Conservation (phyloP, 306 rosid genomes). For the Trifolium repens region DNA sequence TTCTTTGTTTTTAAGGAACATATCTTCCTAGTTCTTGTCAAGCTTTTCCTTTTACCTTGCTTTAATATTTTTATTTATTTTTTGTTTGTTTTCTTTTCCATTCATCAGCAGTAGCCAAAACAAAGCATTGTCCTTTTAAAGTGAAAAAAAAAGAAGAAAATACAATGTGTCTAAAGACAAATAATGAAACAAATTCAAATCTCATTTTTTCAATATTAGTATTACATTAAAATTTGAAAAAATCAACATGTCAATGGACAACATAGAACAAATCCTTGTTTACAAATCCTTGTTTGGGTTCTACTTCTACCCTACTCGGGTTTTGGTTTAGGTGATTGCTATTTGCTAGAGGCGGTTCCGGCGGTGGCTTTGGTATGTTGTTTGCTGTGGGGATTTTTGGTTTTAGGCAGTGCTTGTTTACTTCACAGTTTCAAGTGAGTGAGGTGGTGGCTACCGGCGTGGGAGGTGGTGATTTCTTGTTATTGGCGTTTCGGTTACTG, state of each 20-base stretch:
- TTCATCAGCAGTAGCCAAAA: constrained; percentile 16
- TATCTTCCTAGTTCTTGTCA: constrained; percentile 27
- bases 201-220: constrained; percentile 3
- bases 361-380: no score
- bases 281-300: no score
- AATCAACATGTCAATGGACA: not conserved
- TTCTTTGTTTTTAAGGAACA: constrained; percentile 13
- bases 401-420: no score
- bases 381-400: no score
- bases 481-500: no score
- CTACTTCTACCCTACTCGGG: no score
- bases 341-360: no score
- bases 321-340: no score
- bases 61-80: constrained; percentile 1
- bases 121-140: constrained; percentile 12
- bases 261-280: not conserved
- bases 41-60: constrained; percentile 32
- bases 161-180: constrained; percentile 5
- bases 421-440: no score
- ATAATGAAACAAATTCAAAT: constrained; percentile 5
- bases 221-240: constrained; percentile 29
- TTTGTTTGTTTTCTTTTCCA: constrained; percentile 21
- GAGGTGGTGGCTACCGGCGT: no score
- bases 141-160: constrained; percentile 1
- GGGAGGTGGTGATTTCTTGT: no score